Evolutionary conservation across 805 yeast genomes (phyloP), one percentile per base, ranked within the genome.

Genomic region (Candida mattraensis): DNA sequence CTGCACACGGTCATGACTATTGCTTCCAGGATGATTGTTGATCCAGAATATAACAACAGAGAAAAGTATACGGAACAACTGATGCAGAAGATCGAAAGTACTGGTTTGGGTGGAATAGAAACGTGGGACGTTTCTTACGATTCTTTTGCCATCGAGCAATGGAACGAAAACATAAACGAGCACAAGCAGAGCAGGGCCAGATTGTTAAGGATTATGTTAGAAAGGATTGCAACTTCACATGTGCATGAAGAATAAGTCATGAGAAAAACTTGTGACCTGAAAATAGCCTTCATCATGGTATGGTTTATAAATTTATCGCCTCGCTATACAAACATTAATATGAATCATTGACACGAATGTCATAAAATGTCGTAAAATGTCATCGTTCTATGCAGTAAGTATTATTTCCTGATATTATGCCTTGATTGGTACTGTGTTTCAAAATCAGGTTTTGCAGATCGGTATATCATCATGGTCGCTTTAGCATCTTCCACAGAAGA

Each of bases 401-500:
- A 24, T 25, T 6, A 11, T 19, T 18, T 16, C 10, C 16, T 26
- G n/a, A 18, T 6, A 9, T 12, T 18, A 16, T 30, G 25, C 21
- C 24, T 27, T 14, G 32, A 33, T 16, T 23, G 19, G 7, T 28
- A 23, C 3, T 55, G 30, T 28, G 61, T 63, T 46, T 81, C 93
- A 51, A 85, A 80, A 35, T 76, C 86, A 35, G 64, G 67, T 53
- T 76, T 80, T 44, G 76, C 72, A 34, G 73, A 53, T 42, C 84
- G 72, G 53, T 78, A 88, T n/a, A 88, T 60, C 41, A 80, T 57
- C 95, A 88, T 89, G 0, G 96, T 80, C 1, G 89, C 89, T 51
- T 76, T 76, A 0, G 96, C 95, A 64, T 88, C 97, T 54, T 87
- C 95, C 1, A 88, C 86, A 0, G 96, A 86, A 3, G 93, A 83